Conservation (phyloP, 1,284 basidiomycete species). For the Apiotrichum mycotoxinovorans region DNA sequence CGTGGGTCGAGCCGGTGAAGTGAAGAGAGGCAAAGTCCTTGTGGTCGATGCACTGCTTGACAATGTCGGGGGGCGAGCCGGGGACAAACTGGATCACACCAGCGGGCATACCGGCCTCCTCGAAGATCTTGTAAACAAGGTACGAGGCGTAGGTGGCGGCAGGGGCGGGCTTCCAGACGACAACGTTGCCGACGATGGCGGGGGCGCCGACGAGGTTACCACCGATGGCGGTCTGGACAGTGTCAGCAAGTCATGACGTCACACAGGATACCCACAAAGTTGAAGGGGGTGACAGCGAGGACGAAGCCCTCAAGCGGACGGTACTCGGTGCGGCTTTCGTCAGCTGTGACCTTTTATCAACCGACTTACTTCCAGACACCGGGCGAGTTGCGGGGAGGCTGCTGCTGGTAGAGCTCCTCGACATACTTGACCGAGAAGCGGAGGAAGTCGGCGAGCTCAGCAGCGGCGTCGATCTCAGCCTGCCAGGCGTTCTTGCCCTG, state of each 20-base stretch:
- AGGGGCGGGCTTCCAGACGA: constrained; percentile 97
- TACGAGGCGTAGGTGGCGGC: constrained; percentile 94
- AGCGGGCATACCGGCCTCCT: constrained; percentile 89
- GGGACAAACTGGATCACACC: constrained; percentile 98
- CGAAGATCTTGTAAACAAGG: constrained; percentile 83
- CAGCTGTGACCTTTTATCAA: too few species aligned
- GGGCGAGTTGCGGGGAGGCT: constrained; percentile 79
- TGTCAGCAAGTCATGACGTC: constrained; percentile 5
- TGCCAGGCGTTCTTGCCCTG: constrained; percentile 99
- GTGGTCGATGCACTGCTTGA: constrained; percentile 74
- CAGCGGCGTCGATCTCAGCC: constrained; percentile 98
- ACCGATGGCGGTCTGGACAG: constrained; percentile 73
- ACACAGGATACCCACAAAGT: constrained; percentile 58
- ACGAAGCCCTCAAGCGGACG: constrained; percentile 96
- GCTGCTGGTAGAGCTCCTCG: constrained; percentile 86
- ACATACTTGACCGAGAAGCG: constrained; percentile 96
- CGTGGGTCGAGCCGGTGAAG: constrained; percentile 93
- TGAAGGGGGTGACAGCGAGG: constrained; percentile 95
- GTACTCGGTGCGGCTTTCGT: constrained; percentile 72
- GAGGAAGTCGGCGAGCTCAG: constrained; percentile 93
- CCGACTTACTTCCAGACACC: constrained; percentile 74
- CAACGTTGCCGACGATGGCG: constrained; percentile 90
- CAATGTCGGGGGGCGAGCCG: constrained; percentile 74
- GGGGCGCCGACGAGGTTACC: constrained; percentile 83
- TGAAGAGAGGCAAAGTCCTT: constrained; percentile 82